Evolutionary conservation across 164 flowering plant species (phyloP), one percentile per base, ranked within the genome.

Genomic region (Tetracentron sinense): DNA sequence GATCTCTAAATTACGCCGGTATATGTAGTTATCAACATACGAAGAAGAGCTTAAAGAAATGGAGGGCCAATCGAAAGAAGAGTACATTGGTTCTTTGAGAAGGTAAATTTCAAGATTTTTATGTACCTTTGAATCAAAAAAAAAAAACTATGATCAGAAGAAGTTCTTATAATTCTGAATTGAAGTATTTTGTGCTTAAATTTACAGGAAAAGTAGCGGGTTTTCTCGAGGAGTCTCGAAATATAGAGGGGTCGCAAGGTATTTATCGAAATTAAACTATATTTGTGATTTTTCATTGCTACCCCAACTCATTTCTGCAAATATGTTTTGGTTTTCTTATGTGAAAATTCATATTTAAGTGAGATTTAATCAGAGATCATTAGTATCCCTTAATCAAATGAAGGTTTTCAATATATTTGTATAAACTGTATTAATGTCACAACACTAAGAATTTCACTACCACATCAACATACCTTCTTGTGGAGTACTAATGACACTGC

Each of bases 201-300:
- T 12, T 79, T 73, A n/a, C 81, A 91, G 97, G 69, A 91, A 84
- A 70, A 89, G 96, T 66, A 92, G 89, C 52, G 97, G 97, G 0
- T 92, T 92, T 68, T 92, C 97, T 48, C 76, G 97, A 4, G 97
- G 97, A 19, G 92, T 84, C n/a, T 92, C 97, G 0, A 89, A 87
- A 60, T 92, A 92, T 42, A 77, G 97, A 77, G 97, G 97, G 0
- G 97, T 92, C 1, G 96, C 97, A 58, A 89, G 97, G 97, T 91
- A 83, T 21, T 10, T 38, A 10, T 16, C 8, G 44, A 38, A 38
- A 38, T 38, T 38, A 38, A 38, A 4, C n/a, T n/a, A n/a, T n/a
- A n/a, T n/a, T n/a, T n/a, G 2, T 38, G 14, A 38, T 54, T 28
- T 23, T 48, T 1, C 23, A 17, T 35, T 57, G 10, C 1, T 35